Evolutionary conservation across 352 stramenopile species (phyloP), one percentile per base, ranked within the genome.

Genomic region (Poterioochromonas sp.): DNA sequence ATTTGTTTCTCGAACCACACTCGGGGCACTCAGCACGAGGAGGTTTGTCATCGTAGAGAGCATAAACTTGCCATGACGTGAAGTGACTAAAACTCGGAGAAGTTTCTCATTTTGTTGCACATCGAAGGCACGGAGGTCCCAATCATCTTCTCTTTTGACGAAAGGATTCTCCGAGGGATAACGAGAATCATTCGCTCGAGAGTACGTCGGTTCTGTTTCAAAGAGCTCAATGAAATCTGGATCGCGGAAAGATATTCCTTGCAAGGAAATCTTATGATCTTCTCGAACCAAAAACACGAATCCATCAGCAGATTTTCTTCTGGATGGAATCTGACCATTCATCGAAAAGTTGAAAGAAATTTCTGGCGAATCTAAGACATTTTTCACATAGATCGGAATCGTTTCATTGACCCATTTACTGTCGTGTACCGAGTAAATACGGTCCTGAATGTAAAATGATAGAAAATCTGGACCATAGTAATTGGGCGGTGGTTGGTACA

Each of bases 391-490:
- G 35, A 73, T 26, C 8, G 63, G 63, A 73, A 73, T 40, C 29
- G 63, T 73, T 29, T 51, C 63, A 73, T 73, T 73, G 11, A 3
- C 12, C 8, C 35, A 32, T 29, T 73, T 73, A 11, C 18, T 26
- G 12, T 29, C 40, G 11, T 34, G 15, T 26, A 15, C 35, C 5
- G 11, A 8, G 32, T 49, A 43, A 47, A 20, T 44, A 73, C 63
- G 63, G 18, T 73, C 63, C 11, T 49, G 8, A 29, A 49, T 29
- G n/a, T 51, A 73, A 15, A 73, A 8, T 5, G 63, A 73, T 15
- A 73, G 20, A 32, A 41, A 73, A 43, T 77, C 69, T 32, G 69
- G 44, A 60, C 69, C 69, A 29, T 77, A 64, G 37, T 77, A 77
- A 40, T 77, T 26, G 5, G 20, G 26, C 5, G 15, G 18, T 63